Percentiles rank a stretch among this genome's conserved stretches.
These are phyloP conservation scores for Euphorbia lathyris DNA, from an alignment of 345 rosid species.

Conservation along the genomic window DNA sequence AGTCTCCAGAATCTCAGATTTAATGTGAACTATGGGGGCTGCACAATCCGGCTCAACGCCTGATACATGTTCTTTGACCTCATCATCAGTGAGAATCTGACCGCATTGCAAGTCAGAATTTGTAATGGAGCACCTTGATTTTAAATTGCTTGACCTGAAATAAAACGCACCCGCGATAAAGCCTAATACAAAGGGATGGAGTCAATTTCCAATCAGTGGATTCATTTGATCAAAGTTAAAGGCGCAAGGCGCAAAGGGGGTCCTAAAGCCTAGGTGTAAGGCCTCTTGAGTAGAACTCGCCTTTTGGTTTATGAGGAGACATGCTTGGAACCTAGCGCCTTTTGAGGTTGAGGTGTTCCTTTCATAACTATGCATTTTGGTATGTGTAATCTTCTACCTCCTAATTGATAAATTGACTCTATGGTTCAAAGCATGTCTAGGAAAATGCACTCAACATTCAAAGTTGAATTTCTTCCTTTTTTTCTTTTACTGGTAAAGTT, in stretches of 20 bases:
- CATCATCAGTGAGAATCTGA: conserved; percentile 44
- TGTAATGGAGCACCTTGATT: conserved; percentile 54
- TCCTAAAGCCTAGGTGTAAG: too few species aligned
- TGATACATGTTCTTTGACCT: conserved; percentile 41
- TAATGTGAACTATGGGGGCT: conserved; percentile 65
- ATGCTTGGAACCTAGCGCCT: too few species aligned
- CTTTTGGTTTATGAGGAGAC: too few species aligned
- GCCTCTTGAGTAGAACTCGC: too few species aligned
- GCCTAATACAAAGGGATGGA: not conserved
- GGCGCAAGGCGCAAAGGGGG: too few species aligned
- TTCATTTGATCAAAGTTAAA: too few species aligned
- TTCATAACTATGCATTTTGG: too few species aligned
- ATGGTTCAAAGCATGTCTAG: not conserved
- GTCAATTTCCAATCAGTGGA: conserved; percentile 3
- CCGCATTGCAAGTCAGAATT: conserved; percentile 53
- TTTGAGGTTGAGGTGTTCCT: too few species aligned
- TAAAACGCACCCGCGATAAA: not conserved
- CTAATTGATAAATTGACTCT: not conserved
- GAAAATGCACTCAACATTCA: not conserved
- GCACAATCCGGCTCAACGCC: conserved; percentile 38
- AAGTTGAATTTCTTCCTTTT: not conserved
- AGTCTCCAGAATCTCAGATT: conserved; percentile 47
- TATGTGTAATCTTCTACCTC: not conserved
- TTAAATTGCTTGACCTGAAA: conserved; percentile 47
- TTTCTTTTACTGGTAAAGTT: not conserved